Evolutionary conservation across 169 alveolate genomes (phyloP), one percentile per base, ranked within the genome.

Genomic region (Blepharisma undulans): DNA sequence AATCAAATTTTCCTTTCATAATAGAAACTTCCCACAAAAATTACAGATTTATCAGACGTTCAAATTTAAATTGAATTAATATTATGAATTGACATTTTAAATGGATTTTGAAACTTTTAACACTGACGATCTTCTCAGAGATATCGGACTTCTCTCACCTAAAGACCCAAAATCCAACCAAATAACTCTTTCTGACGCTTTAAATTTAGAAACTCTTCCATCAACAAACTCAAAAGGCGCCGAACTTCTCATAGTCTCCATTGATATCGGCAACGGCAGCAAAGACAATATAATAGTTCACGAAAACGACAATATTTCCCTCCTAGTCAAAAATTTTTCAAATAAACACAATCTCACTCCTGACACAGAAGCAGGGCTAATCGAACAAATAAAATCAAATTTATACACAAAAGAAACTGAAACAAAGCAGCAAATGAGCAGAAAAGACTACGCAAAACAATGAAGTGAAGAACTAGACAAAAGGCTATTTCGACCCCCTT

Each of bases 241-340:
- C 6, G 94, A 92, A 80, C 78, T 92, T 2, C 85, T 92, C 18
- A 76, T 89, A 71, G 85, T 92, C 3, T 90, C 95, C 14, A 86
- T 92, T n/a, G 95, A 92, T 32, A 90, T 92, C 19, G 93, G 93
- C 22, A 85, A 90, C 32, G 95, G 94, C 48, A 14, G 72, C 29
- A n/a, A 90, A 78, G 93, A 92, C 59, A 78, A 78, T 33, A 76
- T 92, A 25, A 30, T 79, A 32, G 88, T 92, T 6, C 22, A 84
- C 19, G 95, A 92, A 33, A 33, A 87, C 72, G 95, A 93, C 72
- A 81, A 93, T 48, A 94, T 94, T 72, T 10, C 33, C 18, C 16
- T 71, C 16, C 81, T 92, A 22, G 95, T 93, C n/a, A 34, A 22
- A 30, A 81, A 92, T 33, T 92, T 92, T 66, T 85, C 90, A 12